Base-by-base conservation (phyloP, 768 basidiomycete genomes). In the Dacryopinax primogenitus region DNA sequence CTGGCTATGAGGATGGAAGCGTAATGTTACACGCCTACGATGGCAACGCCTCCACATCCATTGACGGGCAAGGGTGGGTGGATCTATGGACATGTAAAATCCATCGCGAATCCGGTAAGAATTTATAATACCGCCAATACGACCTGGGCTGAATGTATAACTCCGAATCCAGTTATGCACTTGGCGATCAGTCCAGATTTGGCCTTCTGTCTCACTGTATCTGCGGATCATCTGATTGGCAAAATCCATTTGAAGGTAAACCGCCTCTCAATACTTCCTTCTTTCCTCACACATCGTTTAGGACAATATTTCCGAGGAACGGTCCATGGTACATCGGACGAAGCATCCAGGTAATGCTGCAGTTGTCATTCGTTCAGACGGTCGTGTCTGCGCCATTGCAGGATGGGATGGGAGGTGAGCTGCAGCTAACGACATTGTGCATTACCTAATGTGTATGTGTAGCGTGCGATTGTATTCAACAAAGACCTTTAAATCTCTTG, bases 341-440 rank as follows among this genome's bases (percentile, higher is more conserved):
- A 92, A 86, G 70, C 80, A 90, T 67, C 84, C 90, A 0, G 92
- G 93, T 1, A 92, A 92, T 71, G 81, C 82, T 0, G 81, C 83
- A 6, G 74, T 97, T n/a, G 82, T 86, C 1, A 83, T 96, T 13
- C 83, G 85, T 3, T 80, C 83, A 35, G 86, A 89, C 68, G 90
- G 86, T 0, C 81, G 82, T 23, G 83, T 97, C 0, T 87, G 92
- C 69, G 93, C 92, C 0, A 78, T 93, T 1, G 94, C 88, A 1
- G 92, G 93, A 0, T 97, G 95, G 95, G 93, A 98, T 67, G 93
- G 95, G 35, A 84, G 80, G 94, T 93, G 68, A 70, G 88, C 76
- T 37, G n/a, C 67, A n/a, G 45, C 45, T 36, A 9, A 18, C 18
- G 63, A 9, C 2, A 21, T 33, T 0, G 21, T 35, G 1, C 3